Percentiles rank a stretch among this genome's conserved stretches.
These are phyloP conservation scores for Pythium myriotylum DNA, from an alignment of 352 stramenopile genomes.

Conservation along the genomic window DNA sequence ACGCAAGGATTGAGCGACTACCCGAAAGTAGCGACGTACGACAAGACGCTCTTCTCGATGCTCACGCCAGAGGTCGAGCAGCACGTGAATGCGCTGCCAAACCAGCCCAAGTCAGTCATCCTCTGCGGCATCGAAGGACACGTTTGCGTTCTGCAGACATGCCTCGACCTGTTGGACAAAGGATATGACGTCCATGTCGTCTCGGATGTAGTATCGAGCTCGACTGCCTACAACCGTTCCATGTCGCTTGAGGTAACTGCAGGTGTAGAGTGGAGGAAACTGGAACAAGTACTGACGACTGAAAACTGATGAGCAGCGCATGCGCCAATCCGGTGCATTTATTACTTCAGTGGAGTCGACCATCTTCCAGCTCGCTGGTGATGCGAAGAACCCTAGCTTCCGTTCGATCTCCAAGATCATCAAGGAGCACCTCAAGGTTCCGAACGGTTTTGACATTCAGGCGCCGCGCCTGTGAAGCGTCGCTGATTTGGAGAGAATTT, in stretches of 20 bases:
- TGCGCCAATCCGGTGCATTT: conserved; percentile 92
- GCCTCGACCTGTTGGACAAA: conserved; percentile 94
- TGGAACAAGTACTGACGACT: neutral
- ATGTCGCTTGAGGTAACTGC: conserved; percentile 84
- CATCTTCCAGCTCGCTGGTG: conserved; percentile 94
- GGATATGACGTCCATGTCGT: conserved; percentile 98
- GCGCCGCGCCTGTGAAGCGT: conserved; percentile 14
- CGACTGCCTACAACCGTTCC: conserved; percentile 86
- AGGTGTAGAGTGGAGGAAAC: neutral
- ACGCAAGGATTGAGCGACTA: conserved; percentile 48
- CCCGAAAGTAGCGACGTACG: conserved; percentile 77
- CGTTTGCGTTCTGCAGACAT: conserved; percentile 96
- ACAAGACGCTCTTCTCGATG: conserved; percentile 99
- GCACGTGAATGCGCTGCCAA: conserved; percentile 60
- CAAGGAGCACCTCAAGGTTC: conserved; percentile 87
- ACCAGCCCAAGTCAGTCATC: conserved; percentile 81
- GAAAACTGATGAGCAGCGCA: conserved; percentile 79
- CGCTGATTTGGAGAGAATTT: neutral
- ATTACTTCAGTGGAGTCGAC: conserved; percentile 95
- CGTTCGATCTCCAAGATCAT: conserved; percentile 93
- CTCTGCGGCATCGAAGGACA: conserved; percentile 98
- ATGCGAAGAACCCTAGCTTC: conserved; percentile 93
- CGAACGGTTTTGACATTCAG: conserved; percentile 59
- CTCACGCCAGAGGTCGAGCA: conserved; percentile 91
- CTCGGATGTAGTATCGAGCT: conserved; percentile 94